These are phyloP conservation scores for Abortiporus biennis DNA, from an alignment of 1,284 basidiomycete genomes.

Conservation along the genomic window DNA sequence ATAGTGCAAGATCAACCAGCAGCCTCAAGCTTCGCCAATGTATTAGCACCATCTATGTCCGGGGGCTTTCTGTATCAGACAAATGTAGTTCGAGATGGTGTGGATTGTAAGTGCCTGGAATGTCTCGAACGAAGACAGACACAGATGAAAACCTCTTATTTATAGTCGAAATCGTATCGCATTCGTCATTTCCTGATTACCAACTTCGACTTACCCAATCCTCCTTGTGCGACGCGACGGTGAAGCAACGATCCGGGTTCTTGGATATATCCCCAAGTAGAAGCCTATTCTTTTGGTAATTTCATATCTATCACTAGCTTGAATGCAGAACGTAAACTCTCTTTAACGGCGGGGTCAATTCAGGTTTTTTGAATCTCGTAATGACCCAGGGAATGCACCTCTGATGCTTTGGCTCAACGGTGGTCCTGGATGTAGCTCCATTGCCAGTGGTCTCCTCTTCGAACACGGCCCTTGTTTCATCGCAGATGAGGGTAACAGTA, in stretches of 20 bases:
- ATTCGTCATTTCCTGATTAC: constrained; percentile 1
- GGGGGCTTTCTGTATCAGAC: no score
- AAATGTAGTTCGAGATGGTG: no score
- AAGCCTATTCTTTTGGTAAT: constrained; percentile 11
- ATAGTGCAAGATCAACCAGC: no score
- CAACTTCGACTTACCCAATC: constrained; percentile 1
- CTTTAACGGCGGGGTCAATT: constrained; percentile 24
- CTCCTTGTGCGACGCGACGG: constrained; percentile 5
- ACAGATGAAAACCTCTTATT: no score
- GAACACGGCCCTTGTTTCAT: constrained; percentile 86
- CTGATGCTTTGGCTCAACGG: constrained; percentile 60
- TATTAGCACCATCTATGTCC: no score
- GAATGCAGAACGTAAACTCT: not conserved
- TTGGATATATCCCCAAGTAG: constrained; percentile 6
- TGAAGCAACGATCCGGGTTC: constrained; percentile 8
- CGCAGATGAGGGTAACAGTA: constrained; percentile 58
- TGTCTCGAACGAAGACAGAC: no score
- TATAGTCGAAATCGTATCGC: no score
- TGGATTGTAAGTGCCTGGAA: no score
- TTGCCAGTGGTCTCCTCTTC: constrained; percentile 71
- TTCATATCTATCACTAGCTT: constrained; percentile 48
- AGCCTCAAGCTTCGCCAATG: no score
- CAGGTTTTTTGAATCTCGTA: constrained; percentile 35
- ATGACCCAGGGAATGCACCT: constrained; percentile 44
- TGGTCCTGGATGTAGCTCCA: constrained; percentile 72